Evolutionary conservation across 371 early-diverging fungal genomes (phyloP), one percentile per base, ranked within the genome.

Genomic region (Mucor plumbeus): DNA sequence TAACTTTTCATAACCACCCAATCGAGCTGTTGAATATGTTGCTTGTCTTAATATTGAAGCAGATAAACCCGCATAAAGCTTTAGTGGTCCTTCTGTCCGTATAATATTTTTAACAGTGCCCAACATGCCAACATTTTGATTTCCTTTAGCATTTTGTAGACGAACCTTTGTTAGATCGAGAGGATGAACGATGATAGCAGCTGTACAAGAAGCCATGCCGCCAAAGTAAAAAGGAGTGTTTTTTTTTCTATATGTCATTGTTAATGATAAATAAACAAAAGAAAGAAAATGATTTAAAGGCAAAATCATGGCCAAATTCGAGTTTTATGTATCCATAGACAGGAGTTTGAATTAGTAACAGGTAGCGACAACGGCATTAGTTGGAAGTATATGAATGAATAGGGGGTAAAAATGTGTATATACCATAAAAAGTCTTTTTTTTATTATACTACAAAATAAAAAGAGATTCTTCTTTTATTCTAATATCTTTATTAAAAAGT

Each of bases 81-180:
- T 76, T 1, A 80, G 47, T n/a, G 76, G 57, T 0, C 83, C 84
- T 68, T 81, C 85, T 7, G 70, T 68, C 5, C 36, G 55, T 0
- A 76, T 70, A 19, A 84, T 70, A 26, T 72, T 72, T 9, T 81
- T 62, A 61, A 77, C 64, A 39, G 80, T 83, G 6, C 77, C 55
- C 8, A 87, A 76, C 72, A 85, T 73, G 21, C 76, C 73, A 7
- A 55, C 31, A 9, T 68, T 68, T 44, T 65, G 76, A 47, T 65
- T 70, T 43, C 70, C 76, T 44, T 73, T 70, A 31, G 64, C 55
- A 35, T 86, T 91, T 67, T 92, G 92, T 59, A 91, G 63, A 2
- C 92, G 83, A 34, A 91, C 88, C 67, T 91, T 91, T 43, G 90
- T 79, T 21, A 90, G 77, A 68, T 92, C 92, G 33, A 91, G 80